Base-by-base conservation (phyloP, 305 asterid genomes). In the Lippia alba region DNA sequence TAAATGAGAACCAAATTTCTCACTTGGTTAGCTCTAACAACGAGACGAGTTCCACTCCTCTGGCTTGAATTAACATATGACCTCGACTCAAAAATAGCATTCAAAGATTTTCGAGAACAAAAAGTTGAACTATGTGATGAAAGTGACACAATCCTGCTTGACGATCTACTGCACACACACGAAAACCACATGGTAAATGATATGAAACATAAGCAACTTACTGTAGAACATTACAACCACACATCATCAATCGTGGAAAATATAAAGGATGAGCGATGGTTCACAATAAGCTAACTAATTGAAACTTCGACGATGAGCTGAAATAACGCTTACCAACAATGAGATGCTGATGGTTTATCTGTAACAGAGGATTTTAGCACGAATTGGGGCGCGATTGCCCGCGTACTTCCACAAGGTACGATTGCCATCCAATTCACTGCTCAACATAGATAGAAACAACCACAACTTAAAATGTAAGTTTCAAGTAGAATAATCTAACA, bases 381-480 rank as follows among this genome's bases (percentile, higher is more conserved):
- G 66, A 20, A 59, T 39, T 85, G 95, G 80, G 96, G 90, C 86
- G 83, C 95, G 72, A 89, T 76, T 74, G 79, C 81, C 86, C 84
- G 85, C 56, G 87, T 82, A 78, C 91, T 91, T 79, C 97, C 98
- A 75, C 90, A 87, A 74, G 96, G 93, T 64, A 87, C 40, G 64
- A 91, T 80, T 67, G 96, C 97, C 98, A 93, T 92, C 78, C 68
- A 76, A 62, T 76, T n/a, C 51, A 67, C 82, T 79, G 77, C 49
- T 65, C 49, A 65, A 33, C 18, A 2, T 44, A 10, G 36, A 24
- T 10, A 61, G 18, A 49, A 49, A 4, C 2, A 4, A 49, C n/a
- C n/a, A n/a, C 6, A 36, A 1, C 6, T 36, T 36, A 8, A 36
- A 36, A 36, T 36, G 41, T 36, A 8, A 36, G 41, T 36, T 49